Percentiles rank a stretch among this genome's conserved stretches.
phyloP scores from a whole-genome alignment of 1,284 basidiomycete genomes.

The Apiotrichum domesticum region DNA sequence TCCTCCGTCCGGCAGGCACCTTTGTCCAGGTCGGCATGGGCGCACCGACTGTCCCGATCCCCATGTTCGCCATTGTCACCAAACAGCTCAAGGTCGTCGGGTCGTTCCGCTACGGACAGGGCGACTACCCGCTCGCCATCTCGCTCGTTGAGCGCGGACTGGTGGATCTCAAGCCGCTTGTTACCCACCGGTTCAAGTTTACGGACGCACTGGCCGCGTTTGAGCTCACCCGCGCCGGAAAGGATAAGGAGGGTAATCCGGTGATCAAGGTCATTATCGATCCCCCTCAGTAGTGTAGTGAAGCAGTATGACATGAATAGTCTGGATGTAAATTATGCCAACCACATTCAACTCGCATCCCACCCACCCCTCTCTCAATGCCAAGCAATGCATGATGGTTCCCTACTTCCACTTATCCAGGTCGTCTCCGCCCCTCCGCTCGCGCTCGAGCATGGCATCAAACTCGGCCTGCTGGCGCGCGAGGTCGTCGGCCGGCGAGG shows the following conservation, averaged over 20 bases:
- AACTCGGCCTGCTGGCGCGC: constrained; percentile 28
- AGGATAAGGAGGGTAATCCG: constrained; percentile 56
- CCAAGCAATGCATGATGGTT: too few species aligned
- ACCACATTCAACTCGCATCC: too few species aligned
- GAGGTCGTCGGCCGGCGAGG: constrained; percentile 10
- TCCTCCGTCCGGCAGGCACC: constrained; percentile 60
- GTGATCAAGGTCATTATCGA: constrained; percentile 47
- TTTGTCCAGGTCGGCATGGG: constrained; percentile 48
- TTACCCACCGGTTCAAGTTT: constrained; percentile 57
- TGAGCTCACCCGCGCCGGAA: constrained; percentile 56
- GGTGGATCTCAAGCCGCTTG: constrained; percentile 52
- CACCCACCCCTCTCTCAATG: too few species aligned
- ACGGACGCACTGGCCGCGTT: constrained; percentile 53
- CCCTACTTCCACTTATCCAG: constrained; percentile 8
- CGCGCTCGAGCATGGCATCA: constrained; percentile 33
- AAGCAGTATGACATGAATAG: too few species aligned
- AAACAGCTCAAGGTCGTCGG: constrained; percentile 45
- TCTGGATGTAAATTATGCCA: too few species aligned
- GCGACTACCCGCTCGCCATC: constrained; percentile 52
- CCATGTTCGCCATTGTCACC: constrained; percentile 40
- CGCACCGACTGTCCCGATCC: constrained; percentile 32
- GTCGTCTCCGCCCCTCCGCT: constrained; percentile 24
- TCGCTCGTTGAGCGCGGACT: constrained; percentile 52
- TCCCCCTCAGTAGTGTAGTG: constrained; percentile 25
- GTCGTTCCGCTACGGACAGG: constrained; percentile 47